Conservation (phyloP, 169 alveolate species). For the Besnoitia besnoiti region DNA sequence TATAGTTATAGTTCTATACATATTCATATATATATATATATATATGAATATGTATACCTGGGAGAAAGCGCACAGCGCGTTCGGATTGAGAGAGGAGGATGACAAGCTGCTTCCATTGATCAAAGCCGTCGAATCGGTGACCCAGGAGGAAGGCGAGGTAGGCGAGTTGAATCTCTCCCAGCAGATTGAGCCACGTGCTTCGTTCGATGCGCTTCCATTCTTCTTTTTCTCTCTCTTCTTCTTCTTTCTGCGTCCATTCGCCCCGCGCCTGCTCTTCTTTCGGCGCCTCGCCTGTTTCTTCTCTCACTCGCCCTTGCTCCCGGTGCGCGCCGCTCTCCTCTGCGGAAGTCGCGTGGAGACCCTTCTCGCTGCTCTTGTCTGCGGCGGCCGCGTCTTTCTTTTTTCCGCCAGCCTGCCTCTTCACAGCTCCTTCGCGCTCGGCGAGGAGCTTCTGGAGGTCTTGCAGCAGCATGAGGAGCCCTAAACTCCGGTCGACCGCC, state of each 20-base stretch:
- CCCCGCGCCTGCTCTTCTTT: not conserved
- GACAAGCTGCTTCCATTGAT: conserved; percentile 28
- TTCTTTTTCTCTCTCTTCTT: not conserved
- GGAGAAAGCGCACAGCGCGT: conserved; percentile 12
- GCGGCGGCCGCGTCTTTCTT: not conserved
- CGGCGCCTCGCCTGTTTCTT: not conserved
- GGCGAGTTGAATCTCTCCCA: conserved; percentile 12
- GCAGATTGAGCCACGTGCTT: not conserved
- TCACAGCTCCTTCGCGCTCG: not conserved
- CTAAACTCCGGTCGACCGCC: not conserved
- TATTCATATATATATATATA: not conserved
- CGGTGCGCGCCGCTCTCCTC: not conserved
- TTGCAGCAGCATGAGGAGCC: not conserved
- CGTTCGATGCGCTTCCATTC: not conserved
- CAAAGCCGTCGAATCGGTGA: conserved; percentile 28
- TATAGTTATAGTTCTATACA: too few relatives aligned
- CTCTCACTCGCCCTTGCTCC: not conserved
- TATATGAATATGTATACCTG: not conserved
- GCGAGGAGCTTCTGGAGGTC: not conserved
- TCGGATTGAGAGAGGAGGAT: conserved; percentile 20
- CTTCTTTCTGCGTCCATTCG: not conserved
- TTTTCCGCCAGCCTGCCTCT: not conserved
- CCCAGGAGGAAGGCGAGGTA: conserved; percentile 22
- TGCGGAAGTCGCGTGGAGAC: not conserved
- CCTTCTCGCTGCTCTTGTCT: not conserved